Evolutionary conservation across 768 basidiomycete genomes (phyloP).

Genomic region (Hypholoma fasciculare): DNA sequence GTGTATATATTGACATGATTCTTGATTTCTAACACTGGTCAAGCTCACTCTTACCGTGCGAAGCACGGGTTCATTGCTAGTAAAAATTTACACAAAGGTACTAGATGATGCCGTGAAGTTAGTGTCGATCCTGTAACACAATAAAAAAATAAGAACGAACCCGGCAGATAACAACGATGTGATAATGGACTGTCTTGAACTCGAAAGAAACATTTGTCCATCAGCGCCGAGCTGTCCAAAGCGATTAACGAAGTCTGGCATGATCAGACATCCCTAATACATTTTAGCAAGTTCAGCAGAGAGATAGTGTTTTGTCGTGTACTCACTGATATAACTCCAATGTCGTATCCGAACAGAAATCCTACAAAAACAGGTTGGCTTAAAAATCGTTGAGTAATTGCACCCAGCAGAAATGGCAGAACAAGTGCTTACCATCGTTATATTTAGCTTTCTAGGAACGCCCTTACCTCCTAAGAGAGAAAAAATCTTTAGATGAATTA

Average conservation of each 20-base stretch:
- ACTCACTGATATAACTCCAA: conserved; percentile 72
- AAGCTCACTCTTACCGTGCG: no score
- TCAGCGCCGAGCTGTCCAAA: conserved; percentile 56
- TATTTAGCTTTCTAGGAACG: not conserved
- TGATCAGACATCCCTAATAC: conserved; percentile 70
- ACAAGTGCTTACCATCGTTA: conserved; percentile 1
- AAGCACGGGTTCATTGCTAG: no score
- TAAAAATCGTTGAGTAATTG: not conserved
- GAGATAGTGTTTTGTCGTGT: not conserved
- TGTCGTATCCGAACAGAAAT: conserved; percentile 75
- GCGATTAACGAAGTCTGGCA: conserved; percentile 72
- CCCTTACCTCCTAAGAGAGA: conserved; percentile 27
- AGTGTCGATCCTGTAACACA: not conserved
- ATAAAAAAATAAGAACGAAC: conserved; percentile 31
- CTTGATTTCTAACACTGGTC: no score
- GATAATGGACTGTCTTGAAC: conserved; percentile 72
- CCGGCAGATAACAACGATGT: conserved; percentile 79
- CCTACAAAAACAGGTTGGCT: conserved; percentile 29
- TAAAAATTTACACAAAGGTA: conserved; percentile 47
- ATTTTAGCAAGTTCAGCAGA: not conserved
- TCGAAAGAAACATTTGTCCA: conserved; percentile 53
- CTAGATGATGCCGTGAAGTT: conserved; percentile 22
- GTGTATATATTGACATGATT: no score
- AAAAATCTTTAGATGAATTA: not conserved
- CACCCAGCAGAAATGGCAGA: not conserved